These are phyloP conservation scores for Trapa incisa DNA, from an alignment of 345 rosid species.

Conservation along the genomic window DNA sequence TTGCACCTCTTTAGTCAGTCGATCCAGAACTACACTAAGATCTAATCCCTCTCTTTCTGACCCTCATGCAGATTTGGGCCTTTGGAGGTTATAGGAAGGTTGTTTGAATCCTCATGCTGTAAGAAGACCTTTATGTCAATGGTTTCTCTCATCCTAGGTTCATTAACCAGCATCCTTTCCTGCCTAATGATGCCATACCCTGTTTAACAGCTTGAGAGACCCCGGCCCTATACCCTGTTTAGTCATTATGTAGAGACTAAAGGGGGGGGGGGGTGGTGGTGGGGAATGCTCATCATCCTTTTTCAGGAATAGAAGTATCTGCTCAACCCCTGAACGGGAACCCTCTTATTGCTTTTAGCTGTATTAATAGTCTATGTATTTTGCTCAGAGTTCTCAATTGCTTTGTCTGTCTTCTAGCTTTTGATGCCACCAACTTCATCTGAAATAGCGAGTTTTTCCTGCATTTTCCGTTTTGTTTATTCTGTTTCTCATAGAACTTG, in stretches of 20 bases:
- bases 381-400: neutral
- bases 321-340: neutral
- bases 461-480: neutral
- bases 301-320: neutral
- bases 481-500: neutral
- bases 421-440: neutral
- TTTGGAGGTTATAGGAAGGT: slow-evolving; percentile 82
- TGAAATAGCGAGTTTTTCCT: neutral
- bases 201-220: too few species aligned
- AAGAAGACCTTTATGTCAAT: neutral
- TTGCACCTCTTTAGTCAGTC: neutral
- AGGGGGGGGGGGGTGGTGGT: too few species aligned
- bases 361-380: neutral
- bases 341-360: neutral
- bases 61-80: slow-evolving; percentile 72
- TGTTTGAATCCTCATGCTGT: slow-evolving; percentile 20
- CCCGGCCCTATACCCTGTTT: too few species aligned
- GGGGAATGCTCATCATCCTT: too few species aligned
- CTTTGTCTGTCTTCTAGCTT: slow-evolving; percentile 2
- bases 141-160: slow-evolving; percentile 17
- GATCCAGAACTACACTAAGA: neutral
- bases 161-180: too few species aligned
- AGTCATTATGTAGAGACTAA: too few species aligned
- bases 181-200: too few species aligned
- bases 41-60: neutral